These are phyloP conservation scores for Sporothrix inflata DNA, from an alignment of 2,329 filamentous ascomycete species.

Conservation along the genomic window DNA sequence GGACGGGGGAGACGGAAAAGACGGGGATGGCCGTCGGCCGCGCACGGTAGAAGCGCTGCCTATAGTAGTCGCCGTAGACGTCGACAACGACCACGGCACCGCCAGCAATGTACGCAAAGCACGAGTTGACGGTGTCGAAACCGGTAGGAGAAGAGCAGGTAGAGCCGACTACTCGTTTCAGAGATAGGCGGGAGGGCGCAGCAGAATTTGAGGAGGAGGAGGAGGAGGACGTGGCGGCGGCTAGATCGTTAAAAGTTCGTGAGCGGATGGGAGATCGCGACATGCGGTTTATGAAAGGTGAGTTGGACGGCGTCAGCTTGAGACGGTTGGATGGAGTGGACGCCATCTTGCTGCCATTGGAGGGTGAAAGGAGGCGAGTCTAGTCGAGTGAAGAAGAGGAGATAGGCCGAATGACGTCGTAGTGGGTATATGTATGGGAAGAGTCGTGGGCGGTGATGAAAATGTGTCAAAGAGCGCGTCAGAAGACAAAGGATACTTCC, in stretches of 20 bases:
- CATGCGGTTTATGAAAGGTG: conserved; percentile 67
- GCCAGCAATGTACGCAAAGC: conserved; percentile 89
- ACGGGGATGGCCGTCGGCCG: conserved; percentile 74
- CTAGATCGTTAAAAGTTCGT: conserved; percentile 49
- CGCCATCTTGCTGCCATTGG: conserved; percentile 63
- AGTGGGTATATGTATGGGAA: neutral
- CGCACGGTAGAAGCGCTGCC: conserved; percentile 89
- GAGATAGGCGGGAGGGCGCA: conserved; percentile 63
- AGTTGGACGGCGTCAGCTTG: conserved; percentile 76
- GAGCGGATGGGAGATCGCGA: conserved; percentile 65
- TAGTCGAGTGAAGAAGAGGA: neutral
- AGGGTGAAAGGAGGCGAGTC: conserved; percentile 30
- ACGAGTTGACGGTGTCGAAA: conserved; percentile 78
- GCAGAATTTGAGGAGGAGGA: conserved; percentile 18
- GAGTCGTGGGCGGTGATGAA: neutral
- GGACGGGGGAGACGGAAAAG: conserved; percentile 59
- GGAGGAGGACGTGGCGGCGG: conserved; percentile 10
- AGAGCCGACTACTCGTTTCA: conserved; percentile 87
- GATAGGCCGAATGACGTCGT: neutral
- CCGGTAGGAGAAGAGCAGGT: conserved; percentile 83
- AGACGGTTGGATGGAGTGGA: conserved; percentile 63
- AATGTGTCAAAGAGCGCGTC: neutral
- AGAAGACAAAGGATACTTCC: neutral
- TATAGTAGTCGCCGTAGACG: conserved; percentile 67
- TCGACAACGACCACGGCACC: conserved; percentile 90